phyloP scores from a whole-genome alignment of 1,139 yeast species.

The Pneumocystis canis region DNA sequence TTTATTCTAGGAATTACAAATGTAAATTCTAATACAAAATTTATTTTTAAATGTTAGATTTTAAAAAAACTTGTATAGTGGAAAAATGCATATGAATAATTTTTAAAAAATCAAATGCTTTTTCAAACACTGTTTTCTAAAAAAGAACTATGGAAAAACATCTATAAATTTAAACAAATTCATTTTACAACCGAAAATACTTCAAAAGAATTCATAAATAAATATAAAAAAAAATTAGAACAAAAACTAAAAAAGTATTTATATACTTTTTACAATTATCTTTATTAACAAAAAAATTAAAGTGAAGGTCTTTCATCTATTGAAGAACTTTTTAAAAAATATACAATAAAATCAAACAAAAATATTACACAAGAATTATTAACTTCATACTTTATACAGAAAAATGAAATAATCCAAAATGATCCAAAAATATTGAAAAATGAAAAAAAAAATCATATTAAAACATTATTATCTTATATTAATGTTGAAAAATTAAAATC shows the following conservation, averaged over 20 bases:
- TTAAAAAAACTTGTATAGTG: too few relatives aligned
- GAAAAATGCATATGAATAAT: neutral
- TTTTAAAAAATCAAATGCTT: neutral
- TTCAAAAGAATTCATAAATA: neutral
- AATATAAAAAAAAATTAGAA: neutral
- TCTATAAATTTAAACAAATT: neutral
- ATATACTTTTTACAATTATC: neutral
- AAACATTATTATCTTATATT: slow-evolving; percentile 54
- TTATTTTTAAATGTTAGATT: too few relatives aligned
- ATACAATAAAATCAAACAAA: neutral
- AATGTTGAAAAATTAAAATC: slow-evolving; percentile 47
- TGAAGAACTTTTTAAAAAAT: neutral
- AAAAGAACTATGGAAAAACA: neutral
- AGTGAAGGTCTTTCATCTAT: neutral
- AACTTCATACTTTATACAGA: slow-evolving; percentile 10
- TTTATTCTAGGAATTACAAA: too few relatives aligned
- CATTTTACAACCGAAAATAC: neutral
- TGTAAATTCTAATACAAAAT: too few relatives aligned
- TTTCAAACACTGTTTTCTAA: neutral
- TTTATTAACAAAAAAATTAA: neutral
- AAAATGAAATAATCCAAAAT: slow-evolving; percentile 10
- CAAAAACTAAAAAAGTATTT: neutral
- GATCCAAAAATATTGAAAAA: slow-evolving; percentile 6
- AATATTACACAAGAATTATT: slow-evolving; percentile 10
- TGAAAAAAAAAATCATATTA: slow-evolving; percentile 34